Evolutionary conservation across 768 basidiomycete species (phyloP), one percentile per base, ranked within the genome.

Genomic region (Boletus sp.): DNA sequence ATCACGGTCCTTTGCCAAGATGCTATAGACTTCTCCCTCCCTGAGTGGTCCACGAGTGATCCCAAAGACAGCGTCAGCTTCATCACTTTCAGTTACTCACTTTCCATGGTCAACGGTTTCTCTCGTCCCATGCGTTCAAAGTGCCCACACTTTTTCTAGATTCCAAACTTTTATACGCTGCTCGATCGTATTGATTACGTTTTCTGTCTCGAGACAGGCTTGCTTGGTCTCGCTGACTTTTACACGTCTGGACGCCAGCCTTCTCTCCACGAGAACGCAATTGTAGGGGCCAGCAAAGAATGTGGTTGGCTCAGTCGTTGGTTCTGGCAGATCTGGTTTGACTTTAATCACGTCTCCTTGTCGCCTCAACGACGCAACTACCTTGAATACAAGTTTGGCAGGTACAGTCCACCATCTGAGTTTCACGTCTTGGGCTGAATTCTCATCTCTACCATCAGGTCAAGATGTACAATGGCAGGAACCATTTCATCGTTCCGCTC

Each of bases 301-400:
- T 78, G 83, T 70, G 75, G 81, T 1, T 90, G 85, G 84, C 73
- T 84, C 47, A 78, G 80, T n/a, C 77, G 86, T 4, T 84, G 85
- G 83, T 90, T 90, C 75, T 90, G 88, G 88, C 84, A 86, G 61
- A 85, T 85, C 42, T 89, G 84, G 84, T 83, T 81, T 60, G 80
- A 81, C 58, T 81, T 82, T 57, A 80, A 81, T 59, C 77, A 79
- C 62, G 78, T 84, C 36, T 81, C 77, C 15, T 69, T 83, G 9
- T 78, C 79, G 20, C 82, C 83, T 9, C 80, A 82, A 30, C 73
- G 87, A 35, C 78, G 87, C 20, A 83, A 86, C 51, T 91, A 90
- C 68, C 78, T 91, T 35, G 89, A 92, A 69, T 88, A 90, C 71
- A 83, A 82, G 55, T 90, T 90, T 71, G 87, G 87, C 40, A 90